phyloP scores from a whole-genome alignment of 139 green algal genomes.

The Closterium sp. region DNA sequence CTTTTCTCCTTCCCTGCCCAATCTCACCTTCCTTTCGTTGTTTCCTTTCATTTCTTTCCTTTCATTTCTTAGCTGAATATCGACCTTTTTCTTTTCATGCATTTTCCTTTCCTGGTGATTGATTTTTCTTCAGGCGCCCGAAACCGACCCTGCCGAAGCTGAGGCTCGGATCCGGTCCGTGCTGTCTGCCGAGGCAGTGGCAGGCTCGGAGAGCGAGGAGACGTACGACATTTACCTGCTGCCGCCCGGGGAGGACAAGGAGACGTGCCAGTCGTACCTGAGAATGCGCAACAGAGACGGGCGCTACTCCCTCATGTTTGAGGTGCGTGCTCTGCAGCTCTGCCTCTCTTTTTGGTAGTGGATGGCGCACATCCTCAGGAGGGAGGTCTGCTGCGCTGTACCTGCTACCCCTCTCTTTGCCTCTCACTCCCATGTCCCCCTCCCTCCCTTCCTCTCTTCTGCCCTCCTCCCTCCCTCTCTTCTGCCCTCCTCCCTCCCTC shows the following conservation, averaged over 20 bases:
- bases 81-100: too few species aligned
- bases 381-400: too few species aligned
- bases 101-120: neutral
- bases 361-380: too few species aligned
- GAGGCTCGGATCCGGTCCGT: conserved; percentile 57
- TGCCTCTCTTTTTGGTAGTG: neutral
- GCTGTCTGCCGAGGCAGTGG: conserved; percentile 48
- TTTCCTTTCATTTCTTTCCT: too few species aligned
- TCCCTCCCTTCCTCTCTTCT: neutral
- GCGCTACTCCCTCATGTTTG: conserved; percentile 96
- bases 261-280: conserved; percentile 93
- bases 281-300: conserved; percentile 95
- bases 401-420: neutral
- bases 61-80: too few species aligned
- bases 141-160: neutral
- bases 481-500: neutral
- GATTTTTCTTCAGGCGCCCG: neutral
- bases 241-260: conserved; percentile 85
- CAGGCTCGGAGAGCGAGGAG: conserved; percentile 43
- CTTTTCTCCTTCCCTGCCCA: too few species aligned
- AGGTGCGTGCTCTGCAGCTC: conserved; percentile 48
- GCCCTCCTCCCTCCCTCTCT: too few species aligned
- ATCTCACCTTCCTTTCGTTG: too few species aligned
- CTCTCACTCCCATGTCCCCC: neutral
- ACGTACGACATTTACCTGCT: conserved; percentile 95